phyloP scores from a whole-genome alignment of 2,329 filamentous ascomycete species.

The Pseudogymnoascus pannorum region DNA sequence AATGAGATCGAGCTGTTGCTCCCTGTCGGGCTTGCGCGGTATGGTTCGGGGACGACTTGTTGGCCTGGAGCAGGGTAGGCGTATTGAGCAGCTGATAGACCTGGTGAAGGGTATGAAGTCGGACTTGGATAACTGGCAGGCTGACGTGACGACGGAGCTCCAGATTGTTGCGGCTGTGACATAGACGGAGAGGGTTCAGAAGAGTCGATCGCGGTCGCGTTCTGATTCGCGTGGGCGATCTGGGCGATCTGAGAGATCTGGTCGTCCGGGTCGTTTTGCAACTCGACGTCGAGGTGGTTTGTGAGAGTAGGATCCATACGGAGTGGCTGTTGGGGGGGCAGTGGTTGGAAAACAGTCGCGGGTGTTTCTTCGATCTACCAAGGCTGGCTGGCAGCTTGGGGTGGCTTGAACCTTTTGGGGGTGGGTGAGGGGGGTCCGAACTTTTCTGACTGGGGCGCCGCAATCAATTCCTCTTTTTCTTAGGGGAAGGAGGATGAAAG shows the following conservation, averaged over 20 bases:
- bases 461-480: neutral
- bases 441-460: neutral
- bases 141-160: conserved; percentile 20
- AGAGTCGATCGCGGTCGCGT: conserved; percentile 22
- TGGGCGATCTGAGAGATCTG: neutral
- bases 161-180: conserved; percentile 26
- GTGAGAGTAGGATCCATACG: conserved; percentile 3
- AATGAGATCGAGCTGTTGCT: conserved; percentile 39
- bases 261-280: conserved; percentile 15
- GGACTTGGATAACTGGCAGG: conserved; percentile 36
- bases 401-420: neutral
- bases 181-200: conserved; percentile 28
- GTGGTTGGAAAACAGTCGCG: neutral
- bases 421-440: neutral
- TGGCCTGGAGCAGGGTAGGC: conserved; percentile 35
- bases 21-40: conserved; percentile 35
- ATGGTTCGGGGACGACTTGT: conserved; percentile 34
- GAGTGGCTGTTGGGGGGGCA: conserved; percentile 11
- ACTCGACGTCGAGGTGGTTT: conserved; percentile 18
- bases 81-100: conserved; percentile 39
- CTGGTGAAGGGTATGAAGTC: conserved; percentile 42
- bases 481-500: neutral
- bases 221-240: neutral
- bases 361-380: neutral
- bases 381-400: neutral